Conservation (phyloP, 2,329 filamentous ascomycete genomes). For the Byssoonygena ceratinophila region DNA sequence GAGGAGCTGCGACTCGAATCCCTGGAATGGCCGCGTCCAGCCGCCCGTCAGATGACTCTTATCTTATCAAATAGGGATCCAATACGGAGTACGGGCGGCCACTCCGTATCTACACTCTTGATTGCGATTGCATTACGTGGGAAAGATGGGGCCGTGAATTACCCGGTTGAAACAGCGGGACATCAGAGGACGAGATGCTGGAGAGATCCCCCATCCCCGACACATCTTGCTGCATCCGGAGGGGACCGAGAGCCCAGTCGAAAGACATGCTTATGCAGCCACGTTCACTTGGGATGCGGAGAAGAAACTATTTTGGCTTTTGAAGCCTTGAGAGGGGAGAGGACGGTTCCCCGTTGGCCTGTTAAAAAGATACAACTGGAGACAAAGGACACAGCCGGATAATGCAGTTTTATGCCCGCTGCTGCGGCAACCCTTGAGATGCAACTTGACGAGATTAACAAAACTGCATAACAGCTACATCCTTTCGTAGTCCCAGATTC, state of each 20-base stretch:
- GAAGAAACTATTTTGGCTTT: not conserved
- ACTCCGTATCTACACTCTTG: too few relatives aligned
- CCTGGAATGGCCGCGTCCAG: slow-evolving; percentile 8
- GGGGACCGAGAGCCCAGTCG: not conserved
- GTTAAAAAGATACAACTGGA: too few relatives aligned
- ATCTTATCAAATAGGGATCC: not conserved
- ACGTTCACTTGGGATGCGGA: not conserved
- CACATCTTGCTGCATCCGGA: not conserved
- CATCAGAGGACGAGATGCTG: not conserved
- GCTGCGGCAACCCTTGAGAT: not conserved
- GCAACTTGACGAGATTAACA: not conserved
- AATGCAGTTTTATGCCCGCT: not conserved
- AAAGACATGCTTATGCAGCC: not conserved
- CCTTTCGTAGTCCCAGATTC: too few relatives aligned
- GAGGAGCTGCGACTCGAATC: not conserved
- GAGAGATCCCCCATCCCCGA: not conserved
- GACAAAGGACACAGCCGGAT: not conserved
- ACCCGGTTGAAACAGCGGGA: not conserved
- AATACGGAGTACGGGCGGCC: too few relatives aligned
- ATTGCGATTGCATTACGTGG: not conserved
- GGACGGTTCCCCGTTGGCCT: too few relatives aligned
- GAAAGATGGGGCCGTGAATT: not conserved
- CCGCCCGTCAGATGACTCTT: slow-evolving; percentile 6
- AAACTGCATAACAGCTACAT: not conserved
- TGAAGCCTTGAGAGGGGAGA: too few relatives aligned